Conservation (phyloP, 2,329 filamentous ascomycete genomes). For the Cytospora leucostoma region DNA sequence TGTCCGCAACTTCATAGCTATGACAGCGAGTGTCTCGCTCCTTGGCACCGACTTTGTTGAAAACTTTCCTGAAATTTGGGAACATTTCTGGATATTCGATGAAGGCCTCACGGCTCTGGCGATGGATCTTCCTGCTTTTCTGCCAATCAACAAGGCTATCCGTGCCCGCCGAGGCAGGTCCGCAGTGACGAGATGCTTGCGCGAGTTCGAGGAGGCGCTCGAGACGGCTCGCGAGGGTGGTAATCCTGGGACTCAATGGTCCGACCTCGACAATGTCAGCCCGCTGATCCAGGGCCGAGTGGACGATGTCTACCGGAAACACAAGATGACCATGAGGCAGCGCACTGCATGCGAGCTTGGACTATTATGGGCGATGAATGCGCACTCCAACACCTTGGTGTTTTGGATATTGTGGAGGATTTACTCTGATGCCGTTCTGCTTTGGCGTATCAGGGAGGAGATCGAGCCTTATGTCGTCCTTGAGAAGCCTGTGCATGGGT, state of each 20-base stretch:
- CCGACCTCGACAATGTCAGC: conserved; percentile 42
- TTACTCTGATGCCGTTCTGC: conserved; percentile 41
- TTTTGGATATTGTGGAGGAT: conserved; percentile 47
- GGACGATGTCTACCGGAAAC: conserved; percentile 27
- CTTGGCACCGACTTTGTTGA: conserved; percentile 46
- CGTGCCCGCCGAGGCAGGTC: conserved; percentile 36
- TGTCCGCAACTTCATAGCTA: conserved; percentile 40
- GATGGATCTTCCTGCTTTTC: conserved; percentile 37
- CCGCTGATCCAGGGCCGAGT: conserved; percentile 36
- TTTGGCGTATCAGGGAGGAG: conserved; percentile 43
- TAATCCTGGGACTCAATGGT: conserved; percentile 39
- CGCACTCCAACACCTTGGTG: conserved; percentile 41
- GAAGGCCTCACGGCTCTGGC: conserved; percentile 38
- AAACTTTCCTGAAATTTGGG: conserved; percentile 43
- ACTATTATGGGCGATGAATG: conserved; percentile 42
- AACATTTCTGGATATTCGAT: conserved; percentile 43
- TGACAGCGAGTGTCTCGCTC: conserved; percentile 39
- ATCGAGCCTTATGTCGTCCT: conserved; percentile 38
- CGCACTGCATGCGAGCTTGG: conserved; percentile 40
- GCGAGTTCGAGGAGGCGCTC: conserved; percentile 41
- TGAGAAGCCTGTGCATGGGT: conserved; percentile 40
- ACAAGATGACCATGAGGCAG: conserved; percentile 36
- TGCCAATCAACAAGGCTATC: conserved; percentile 38
- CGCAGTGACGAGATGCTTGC: conserved; percentile 34
- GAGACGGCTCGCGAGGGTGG: conserved; percentile 38